Conservation (phyloP, 2,329 filamentous ascomycete genomes). For the Hypoxylon sp. region DNA sequence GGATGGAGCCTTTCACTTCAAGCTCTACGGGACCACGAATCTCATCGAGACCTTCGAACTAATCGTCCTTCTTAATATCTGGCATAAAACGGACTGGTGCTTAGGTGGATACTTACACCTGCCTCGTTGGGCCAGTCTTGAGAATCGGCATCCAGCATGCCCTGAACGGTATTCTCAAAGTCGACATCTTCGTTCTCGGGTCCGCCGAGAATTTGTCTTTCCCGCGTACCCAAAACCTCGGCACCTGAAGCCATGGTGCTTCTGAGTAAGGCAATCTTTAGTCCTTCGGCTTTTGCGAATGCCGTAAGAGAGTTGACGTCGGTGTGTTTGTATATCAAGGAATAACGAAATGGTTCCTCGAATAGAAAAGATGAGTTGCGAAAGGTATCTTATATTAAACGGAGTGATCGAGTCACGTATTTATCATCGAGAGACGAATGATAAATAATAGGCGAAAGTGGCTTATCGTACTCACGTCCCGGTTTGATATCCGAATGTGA, state of each 20-base stretch:
- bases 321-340: too few species aligned
- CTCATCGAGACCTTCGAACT: conserved; percentile 76
- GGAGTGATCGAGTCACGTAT: too few species aligned
- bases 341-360: too few species aligned
- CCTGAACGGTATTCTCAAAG: conserved; percentile 33
- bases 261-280: too few species aligned
- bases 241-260: conserved; percentile 9
- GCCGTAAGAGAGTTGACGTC: too few species aligned
- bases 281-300: too few species aligned
- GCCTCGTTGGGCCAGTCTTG: conserved; percentile 61
- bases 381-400: too few species aligned
- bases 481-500: too few species aligned
- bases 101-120: conserved; percentile 51
- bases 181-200: conserved; percentile 34
- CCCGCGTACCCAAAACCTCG: not conserved
- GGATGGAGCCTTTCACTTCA: conserved; percentile 70
- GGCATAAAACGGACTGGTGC: not conserved
- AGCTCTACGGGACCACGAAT: conserved; percentile 72
- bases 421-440: too few species aligned
- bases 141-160: conserved; percentile 34
- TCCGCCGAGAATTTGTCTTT: conserved; percentile 9
- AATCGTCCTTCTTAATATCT: conserved; percentile 18
- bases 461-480: too few species aligned
- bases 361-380: too few species aligned
- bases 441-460: too few species aligned